phyloP scores from a whole-genome alignment of 2,329 filamentous ascomycete genomes.

The Calonectria naviculata region DNA sequence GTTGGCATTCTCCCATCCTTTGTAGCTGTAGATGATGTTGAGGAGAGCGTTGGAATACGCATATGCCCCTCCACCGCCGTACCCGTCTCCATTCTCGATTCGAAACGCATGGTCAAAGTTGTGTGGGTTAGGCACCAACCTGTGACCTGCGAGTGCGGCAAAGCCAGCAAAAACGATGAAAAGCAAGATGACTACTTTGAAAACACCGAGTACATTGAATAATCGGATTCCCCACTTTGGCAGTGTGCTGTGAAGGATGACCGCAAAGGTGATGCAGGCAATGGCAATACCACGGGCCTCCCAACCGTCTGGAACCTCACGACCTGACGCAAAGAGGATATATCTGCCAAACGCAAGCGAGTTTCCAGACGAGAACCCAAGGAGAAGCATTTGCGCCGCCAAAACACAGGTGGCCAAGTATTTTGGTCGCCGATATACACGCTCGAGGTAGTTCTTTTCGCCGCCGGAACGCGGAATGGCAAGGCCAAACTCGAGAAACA shows the following conservation, averaged over 20 bases:
- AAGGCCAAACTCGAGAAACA: slow-evolving; percentile 73
- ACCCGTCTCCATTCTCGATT: slow-evolving; percentile 55
- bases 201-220: slow-evolving; percentile 68
- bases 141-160: slow-evolving; percentile 63
- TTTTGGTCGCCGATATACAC: slow-evolving; percentile 68
- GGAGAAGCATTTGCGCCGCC: slow-evolving; percentile 69
- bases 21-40: slow-evolving; percentile 70
- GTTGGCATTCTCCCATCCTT: slow-evolving; percentile 73
- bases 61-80: slow-evolving; percentile 60
- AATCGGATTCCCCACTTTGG: slow-evolving; percentile 70
- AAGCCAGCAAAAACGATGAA: slow-evolving; percentile 72
- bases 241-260: slow-evolving; percentile 60
- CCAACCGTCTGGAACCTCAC: slow-evolving; percentile 62
- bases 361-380: slow-evolving; percentile 71
- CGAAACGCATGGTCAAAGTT: slow-evolving; percentile 69
- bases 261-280: slow-evolving; percentile 64
- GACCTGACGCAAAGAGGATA: slow-evolving; percentile 65
- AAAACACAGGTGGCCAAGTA: slow-evolving; percentile 70
- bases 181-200: slow-evolving; percentile 70
- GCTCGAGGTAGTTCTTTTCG: slow-evolving; percentile 75
- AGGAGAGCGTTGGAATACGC: slow-evolving; percentile 68
- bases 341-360: slow-evolving; percentile 69
- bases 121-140: slow-evolving; percentile 59
- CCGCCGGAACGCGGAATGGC: slow-evolving; percentile 72
- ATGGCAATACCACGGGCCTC: slow-evolving; percentile 66